A percentile compares a stretch with the other conserved stretches of the same genome.
Evolutionary conservation across 169 alveolate genomes (phyloP).

Genomic region (Pseudocohnilembus persalinus): DNA sequence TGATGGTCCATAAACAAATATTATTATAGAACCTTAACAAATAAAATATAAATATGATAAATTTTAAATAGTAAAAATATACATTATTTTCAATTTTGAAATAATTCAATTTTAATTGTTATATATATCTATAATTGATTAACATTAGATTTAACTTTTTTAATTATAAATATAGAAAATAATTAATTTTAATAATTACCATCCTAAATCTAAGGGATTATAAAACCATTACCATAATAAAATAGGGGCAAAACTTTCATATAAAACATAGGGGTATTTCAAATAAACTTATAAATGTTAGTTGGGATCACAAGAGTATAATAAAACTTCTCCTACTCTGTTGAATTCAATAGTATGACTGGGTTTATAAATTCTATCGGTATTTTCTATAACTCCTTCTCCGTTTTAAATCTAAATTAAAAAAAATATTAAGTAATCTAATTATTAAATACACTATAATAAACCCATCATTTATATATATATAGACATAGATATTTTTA

Average conservation of each 20-base stretch:
- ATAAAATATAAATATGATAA: neutral
- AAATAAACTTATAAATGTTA: slow-evolving; percentile 57
- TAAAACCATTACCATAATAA: slow-evolving; percentile 61
- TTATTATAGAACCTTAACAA: neutral
- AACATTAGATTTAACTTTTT: no score
- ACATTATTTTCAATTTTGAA: no score
- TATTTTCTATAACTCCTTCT: slow-evolving; percentile 39
- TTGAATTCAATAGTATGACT: slow-evolving; percentile 69
- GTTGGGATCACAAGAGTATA: slow-evolving; percentile 67
- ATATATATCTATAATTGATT: no score
- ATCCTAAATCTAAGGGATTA: slow-evolving; percentile 62
- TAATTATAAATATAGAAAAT: no score
- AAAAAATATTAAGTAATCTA: no score
- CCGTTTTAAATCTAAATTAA: slow-evolving; percentile 1
- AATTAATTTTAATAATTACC: no score
- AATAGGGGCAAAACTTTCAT: slow-evolving; percentile 61
- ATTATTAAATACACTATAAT: no score
- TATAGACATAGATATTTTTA: no score
- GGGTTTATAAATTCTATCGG: slow-evolving; percentile 71
- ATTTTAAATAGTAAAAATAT: no score
- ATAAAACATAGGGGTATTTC: slow-evolving; percentile 68
- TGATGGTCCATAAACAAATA: slow-evolving; percentile 40
- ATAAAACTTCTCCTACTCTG: slow-evolving; percentile 70
- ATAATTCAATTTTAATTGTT: neutral
- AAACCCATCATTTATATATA: no score